Evolutionary conservation across 208 protist genomes (phyloP).

Genomic region (Trichomonas vaginalis): DNA sequence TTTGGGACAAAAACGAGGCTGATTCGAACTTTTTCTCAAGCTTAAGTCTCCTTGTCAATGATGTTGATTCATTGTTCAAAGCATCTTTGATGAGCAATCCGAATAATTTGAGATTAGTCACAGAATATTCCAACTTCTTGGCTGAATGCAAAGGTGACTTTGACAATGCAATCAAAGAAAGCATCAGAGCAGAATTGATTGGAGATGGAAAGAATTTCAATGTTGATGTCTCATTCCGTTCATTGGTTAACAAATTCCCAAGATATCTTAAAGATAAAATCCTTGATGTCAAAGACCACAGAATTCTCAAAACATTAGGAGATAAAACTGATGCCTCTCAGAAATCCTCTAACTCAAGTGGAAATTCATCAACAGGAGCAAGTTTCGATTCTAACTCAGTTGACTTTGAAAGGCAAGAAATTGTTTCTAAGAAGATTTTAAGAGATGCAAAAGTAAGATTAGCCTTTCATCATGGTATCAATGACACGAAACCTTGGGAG

Average conservation of each 20-base stretch:
- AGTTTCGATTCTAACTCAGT: too few relatives aligned
- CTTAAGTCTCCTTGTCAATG: not conserved
- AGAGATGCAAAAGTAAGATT: too few relatives aligned
- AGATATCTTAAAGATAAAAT: not conserved
- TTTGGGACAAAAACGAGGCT: too few relatives aligned
- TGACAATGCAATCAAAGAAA: not conserved
- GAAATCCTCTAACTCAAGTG: not conserved
- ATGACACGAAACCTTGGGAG: too few relatives aligned
- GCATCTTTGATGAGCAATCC: not conserved
- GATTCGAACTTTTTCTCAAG: not conserved
- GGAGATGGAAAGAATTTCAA: not conserved
- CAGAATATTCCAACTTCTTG: not conserved
- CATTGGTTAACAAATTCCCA: not conserved
- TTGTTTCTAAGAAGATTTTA: too few relatives aligned
- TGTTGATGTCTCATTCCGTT: not conserved
- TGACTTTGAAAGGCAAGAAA: too few relatives aligned
- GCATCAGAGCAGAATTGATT: not conserved
- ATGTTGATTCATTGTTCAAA: not conserved
- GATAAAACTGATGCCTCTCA: too few relatives aligned
- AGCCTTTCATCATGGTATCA: too few relatives aligned
- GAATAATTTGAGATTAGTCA: not conserved
- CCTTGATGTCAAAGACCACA: not conserved
- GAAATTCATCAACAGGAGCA: too few relatives aligned
- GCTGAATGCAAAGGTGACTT: not conserved
- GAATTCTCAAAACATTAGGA: too few relatives aligned